Conservation (phyloP, 441 rosid genomes). For the Corymbia calophylla region DNA sequence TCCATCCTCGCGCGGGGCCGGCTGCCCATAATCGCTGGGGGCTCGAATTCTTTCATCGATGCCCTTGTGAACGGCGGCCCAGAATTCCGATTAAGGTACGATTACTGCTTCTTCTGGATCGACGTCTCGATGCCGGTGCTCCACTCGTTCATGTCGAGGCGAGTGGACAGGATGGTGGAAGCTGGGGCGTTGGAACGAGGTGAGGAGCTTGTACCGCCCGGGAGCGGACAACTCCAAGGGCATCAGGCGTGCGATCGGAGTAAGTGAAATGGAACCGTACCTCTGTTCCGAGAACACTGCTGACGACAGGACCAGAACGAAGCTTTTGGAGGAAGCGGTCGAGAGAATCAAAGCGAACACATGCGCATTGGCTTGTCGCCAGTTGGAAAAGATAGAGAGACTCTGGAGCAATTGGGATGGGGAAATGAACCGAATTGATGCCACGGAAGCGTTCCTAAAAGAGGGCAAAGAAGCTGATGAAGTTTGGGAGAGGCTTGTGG, state of each 20-base stretch:
- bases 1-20: slow-evolving; percentile 31
- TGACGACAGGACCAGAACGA: slow-evolving; percentile 14
- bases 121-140: slow-evolving; percentile 48
- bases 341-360: slow-evolving; percentile 52
- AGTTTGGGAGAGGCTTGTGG: background rate
- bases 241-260: slow-evolving; percentile 63
- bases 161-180: slow-evolving; percentile 66
- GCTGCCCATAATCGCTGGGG: slow-evolving; percentile 64
- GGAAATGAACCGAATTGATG: slow-evolving; percentile 70
- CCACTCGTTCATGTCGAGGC: slow-evolving; percentile 41
- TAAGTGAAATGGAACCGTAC: slow-evolving; percentile 52
- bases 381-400: slow-evolving; percentile 42
- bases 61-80: slow-evolving; percentile 41
- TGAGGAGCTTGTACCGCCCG: slow-evolving; percentile 36
- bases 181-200: slow-evolving; percentile 59
- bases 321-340: slow-evolving; percentile 40
- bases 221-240: slow-evolving; percentile 37
- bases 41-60: slow-evolving; percentile 66
- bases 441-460: slow-evolving; percentile 54
- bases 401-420: slow-evolving; percentile 41
- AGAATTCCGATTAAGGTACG: slow-evolving; percentile 41
- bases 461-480: slow-evolving; percentile 45
- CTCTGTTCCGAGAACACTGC: slow-evolving; percentile 21
- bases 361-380: slow-evolving; percentile 42
- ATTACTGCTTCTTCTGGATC: slow-evolving; percentile 64